phyloP scores from a whole-genome alignment of 495 filamentous ascomycete species.

The Aspergillus olivimuriae region DNA sequence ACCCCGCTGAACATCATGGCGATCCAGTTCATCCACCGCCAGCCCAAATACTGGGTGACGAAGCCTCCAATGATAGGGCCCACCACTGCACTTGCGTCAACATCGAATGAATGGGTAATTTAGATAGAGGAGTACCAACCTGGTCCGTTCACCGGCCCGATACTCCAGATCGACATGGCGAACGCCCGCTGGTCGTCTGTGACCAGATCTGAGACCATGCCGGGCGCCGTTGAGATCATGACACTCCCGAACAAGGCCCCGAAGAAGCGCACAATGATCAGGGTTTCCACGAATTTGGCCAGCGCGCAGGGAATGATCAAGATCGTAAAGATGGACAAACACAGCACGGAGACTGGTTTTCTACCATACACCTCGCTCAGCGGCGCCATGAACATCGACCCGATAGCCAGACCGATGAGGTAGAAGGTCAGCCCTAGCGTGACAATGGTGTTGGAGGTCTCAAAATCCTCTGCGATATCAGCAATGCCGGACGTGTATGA shows the following conservation, averaged over 20 bases:
- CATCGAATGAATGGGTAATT: not conserved
- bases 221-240: constrained; percentile 75
- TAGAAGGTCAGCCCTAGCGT: constrained; percentile 78
- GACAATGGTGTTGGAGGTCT: constrained; percentile 49
- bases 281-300: constrained; percentile 52
- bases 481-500: constrained; percentile 31
- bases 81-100: constrained; percentile 13
- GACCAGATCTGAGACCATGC: constrained; percentile 74
- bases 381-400: constrained; percentile 67
- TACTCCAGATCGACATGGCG: constrained; percentile 64
- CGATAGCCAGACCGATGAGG: constrained; percentile 55
- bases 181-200: constrained; percentile 70
- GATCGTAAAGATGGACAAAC: constrained; percentile 54
- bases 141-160: constrained; percentile 80
- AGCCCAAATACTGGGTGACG: constrained; percentile 62
- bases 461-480: constrained; percentile 47
- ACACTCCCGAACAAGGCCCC: constrained; percentile 70
- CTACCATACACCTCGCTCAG: constrained; percentile 73
- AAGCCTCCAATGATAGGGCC: constrained; percentile 71
- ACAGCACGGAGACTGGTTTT: constrained; percentile 59
- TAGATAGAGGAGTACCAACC: constrained; percentile 13
- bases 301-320: constrained; percentile 67
- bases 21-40: constrained; percentile 87
- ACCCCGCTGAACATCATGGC: constrained; percentile 61
- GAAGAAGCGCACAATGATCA: constrained; percentile 68